A percentile compares a stretch with the other conserved stretches of the same genome.
Evolutionary conservation across 1,284 basidiomycete species (phyloP).

Genomic region (Schizopora paradoxa): DNA sequence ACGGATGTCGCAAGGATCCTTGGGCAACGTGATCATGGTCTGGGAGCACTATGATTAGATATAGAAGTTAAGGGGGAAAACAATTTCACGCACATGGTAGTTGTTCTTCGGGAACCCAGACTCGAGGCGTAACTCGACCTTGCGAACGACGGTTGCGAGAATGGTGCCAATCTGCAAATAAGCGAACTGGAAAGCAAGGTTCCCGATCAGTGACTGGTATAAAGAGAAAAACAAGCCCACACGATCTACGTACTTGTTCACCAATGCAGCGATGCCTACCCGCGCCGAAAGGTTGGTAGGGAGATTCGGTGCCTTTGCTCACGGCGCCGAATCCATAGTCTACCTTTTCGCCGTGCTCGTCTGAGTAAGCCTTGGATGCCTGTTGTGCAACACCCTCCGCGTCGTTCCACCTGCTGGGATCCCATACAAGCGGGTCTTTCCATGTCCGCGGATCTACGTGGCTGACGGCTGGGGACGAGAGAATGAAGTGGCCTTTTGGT

Average conservation of each 20-base stretch:
- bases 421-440: slow-evolving; percentile 71
- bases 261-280: slow-evolving; percentile 94
- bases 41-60: slow-evolving; percentile 23
- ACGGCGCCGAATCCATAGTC: slow-evolving; percentile 96
- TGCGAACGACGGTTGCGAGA: slow-evolving; percentile 74
- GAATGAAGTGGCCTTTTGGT: slow-evolving; percentile 87
- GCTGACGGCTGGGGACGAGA: slow-evolving; percentile 86
- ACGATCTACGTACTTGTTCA: slow-evolving; percentile 61
- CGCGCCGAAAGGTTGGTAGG: slow-evolving; percentile 95
- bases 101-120: slow-evolving; percentile 76
- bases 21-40: slow-evolving; percentile 72
- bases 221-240: slow-evolving; percentile 1
- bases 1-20: slow-evolving; percentile 42
- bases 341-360: slow-evolving; percentile 78
- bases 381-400: slow-evolving; percentile 69
- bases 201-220: slow-evolving; percentile 9
- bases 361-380: slow-evolving; percentile 70
- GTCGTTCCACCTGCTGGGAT: slow-evolving; percentile 84
- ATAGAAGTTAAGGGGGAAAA: slow-evolving; percentile 5
- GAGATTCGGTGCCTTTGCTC: slow-evolving; percentile 86
- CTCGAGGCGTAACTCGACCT: slow-evolving; percentile 70
- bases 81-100: slow-evolving; percentile 66
- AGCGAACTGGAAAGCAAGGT: slow-evolving; percentile 64
- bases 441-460: slow-evolving; percentile 87
- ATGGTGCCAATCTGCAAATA: slow-evolving; percentile 91